Evolutionary conservation across 2,329 filamentous ascomycete species (phyloP), one percentile per base, ranked within the genome.

Genomic region (Colletotrichum ledebouriae): DNA sequence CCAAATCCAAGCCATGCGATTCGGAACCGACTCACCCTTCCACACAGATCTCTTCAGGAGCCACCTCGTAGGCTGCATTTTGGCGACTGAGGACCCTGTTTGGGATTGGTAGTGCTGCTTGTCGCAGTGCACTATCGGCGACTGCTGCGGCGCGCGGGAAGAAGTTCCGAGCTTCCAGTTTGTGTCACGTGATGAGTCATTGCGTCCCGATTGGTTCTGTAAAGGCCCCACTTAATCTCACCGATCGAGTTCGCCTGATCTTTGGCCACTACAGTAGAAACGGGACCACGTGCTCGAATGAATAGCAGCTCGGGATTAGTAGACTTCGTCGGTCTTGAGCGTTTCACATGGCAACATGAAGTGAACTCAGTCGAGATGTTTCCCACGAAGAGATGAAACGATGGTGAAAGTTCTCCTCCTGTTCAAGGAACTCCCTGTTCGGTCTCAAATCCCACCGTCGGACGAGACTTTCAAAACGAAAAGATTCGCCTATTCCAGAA

Each of bases 41-140:
- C 93, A 97, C 76, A 94, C 90, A 57, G 93, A 96, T 74, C 93
- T 90, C 82, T 89, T 90, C 42, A 92, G 78, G 17, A 93, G 85
- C 75, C 83, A 84, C 76, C 89, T 84, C 73, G 92, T 93, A 71
- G 90, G 86, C 78, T 90, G 86, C 92, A 94, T 94, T 75, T 73
- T 82, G 47, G 63, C 67, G 37, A 20, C 17, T 50, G 55, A 17
- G 59, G 56, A 37, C 63, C 49, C 59, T 61, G 39, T 22, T 33
- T 53, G 39, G 59, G 20, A 50, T 53, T 67, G 53, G 34, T 47
- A 39, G 52, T 55, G 33, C 52, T 34, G 17, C 63, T 47, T 20
- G n/a, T 41, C 46, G 53, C 64, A 60, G 59, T 44, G 41, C 33
- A 50, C n/a, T n/a, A 25, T n/a, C 34, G n/a, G 17, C 20, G 29